Base-by-base conservation (phyloP, 176 grass and related monocot genomes). In the Oryza nivara region DNA sequence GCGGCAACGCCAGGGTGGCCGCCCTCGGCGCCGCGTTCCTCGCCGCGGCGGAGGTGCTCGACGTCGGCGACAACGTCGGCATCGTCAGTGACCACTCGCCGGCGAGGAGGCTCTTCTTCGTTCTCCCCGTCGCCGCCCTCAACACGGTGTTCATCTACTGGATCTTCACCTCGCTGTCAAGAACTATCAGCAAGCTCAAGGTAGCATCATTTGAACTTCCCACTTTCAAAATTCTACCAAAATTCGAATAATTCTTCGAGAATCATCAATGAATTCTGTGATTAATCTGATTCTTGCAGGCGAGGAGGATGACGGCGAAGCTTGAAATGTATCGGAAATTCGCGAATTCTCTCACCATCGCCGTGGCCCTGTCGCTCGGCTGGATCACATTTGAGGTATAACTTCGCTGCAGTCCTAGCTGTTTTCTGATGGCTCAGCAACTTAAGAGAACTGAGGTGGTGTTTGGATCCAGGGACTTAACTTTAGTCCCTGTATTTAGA, bases 61-160 rank as follows among this genome's bases (percentile, higher is more conserved):
- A 80, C 58, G 82, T 94, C 43, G 40, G 80, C 26, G 94, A 94
- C 61, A 90, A 97, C 85, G 92, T 97, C 15, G 92, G 89, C 1
- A 69, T 79, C 76, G 88, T 97, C 35, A 94, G 89, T 23, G 94
- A 97, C 84, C 89, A 92, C 81, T 87, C 85, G 17, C 82, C 84
- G 61, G 77, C 88, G 28, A 76, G 80, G 75, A 90, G 88, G 70
- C 49, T 97, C 58, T 77, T 94, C 76, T 76, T 92, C 2, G 38
- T 77, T 51, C 58, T 97, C 88, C 86, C 88, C 2, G 89, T 97
- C 5, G 85, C 83, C 28, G 61, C 46, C 12, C 76, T 97, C 1
- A 90, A 97, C 82, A 45, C 92, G 60, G 73, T 87, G 79, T 97
- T 94, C 88, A 40, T 92, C 67, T 92, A 84, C 89, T 97, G 94